These are phyloP conservation scores for Elsinoe australis DNA, from an alignment of 2,329 filamentous ascomycete species.

Conservation along the genomic window DNA sequence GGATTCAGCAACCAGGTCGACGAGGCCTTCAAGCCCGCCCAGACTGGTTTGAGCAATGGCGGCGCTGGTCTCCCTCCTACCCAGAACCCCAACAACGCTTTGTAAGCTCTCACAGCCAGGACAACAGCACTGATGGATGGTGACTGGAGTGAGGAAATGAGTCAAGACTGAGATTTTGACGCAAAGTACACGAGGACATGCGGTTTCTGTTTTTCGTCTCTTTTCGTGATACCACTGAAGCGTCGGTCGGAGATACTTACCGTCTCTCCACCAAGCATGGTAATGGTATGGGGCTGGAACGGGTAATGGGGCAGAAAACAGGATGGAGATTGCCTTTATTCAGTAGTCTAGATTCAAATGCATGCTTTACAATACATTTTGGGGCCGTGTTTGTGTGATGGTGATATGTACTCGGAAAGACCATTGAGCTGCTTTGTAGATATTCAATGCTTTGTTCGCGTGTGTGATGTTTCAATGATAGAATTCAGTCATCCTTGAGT, in stretches of 20 bases:
- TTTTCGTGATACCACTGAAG: slow-evolving; percentile 16
- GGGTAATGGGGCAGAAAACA: slow-evolving; percentile 3
- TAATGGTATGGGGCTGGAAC: neutral
- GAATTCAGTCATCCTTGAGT: too few relatives aligned
- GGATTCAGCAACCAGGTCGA: slow-evolving; percentile 14
- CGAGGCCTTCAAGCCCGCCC: slow-evolving; percentile 15
- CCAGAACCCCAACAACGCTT: too few relatives aligned
- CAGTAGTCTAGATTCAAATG: slow-evolving; percentile 1
- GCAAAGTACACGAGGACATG: slow-evolving; percentile 3
- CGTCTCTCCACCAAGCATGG: slow-evolving; percentile 15
- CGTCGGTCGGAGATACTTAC: slow-evolving; percentile 1
- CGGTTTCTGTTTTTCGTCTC: slow-evolving; percentile 4
- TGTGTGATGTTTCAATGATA: too few relatives aligned
- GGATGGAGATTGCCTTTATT: neutral
- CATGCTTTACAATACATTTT: slow-evolving; percentile 1
- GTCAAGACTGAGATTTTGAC: neutral
- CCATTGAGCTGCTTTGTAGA: too few relatives aligned
- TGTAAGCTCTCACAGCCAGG: neutral
- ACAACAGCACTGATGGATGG: neutral
- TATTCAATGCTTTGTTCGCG: too few relatives aligned
- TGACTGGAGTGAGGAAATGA: neutral
- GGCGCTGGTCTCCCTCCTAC: neutral
- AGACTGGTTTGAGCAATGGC: slow-evolving; percentile 2
- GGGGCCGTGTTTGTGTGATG: neutral
- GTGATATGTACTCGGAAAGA: too few relatives aligned